Evolutionary conservation across 2,329 filamentous ascomycete genomes (phyloP).

Genomic region (Clarireedia hainanense): DNA sequence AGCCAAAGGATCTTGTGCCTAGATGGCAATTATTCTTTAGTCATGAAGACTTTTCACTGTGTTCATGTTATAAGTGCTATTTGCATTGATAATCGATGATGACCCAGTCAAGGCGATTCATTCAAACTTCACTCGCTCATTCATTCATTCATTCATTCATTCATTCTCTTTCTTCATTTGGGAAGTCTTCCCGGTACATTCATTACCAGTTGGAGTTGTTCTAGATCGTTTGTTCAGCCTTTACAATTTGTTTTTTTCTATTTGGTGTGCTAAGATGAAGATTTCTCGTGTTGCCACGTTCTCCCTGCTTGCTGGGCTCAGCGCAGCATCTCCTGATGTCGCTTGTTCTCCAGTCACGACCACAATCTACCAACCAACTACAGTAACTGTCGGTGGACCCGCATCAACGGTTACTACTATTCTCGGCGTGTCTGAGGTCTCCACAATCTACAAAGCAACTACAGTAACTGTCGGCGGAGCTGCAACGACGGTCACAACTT

Average conservation of each 20-base stretch:
- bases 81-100: not conserved
- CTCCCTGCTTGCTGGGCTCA: not conserved
- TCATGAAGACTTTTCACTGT: not conserved
- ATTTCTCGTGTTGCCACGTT: constrained; percentile 1
- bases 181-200: not conserved
- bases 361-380: constrained; percentile 5
- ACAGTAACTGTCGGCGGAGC: no score
- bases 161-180: not conserved
- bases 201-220: not conserved
- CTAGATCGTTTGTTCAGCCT: not conserved
- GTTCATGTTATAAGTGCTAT: not conserved
- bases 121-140: not conserved
- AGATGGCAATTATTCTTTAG: not conserved
- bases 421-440: no score
- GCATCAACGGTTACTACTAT: not conserved
- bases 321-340: constrained; percentile 1
- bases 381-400: not conserved
- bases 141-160: not conserved
- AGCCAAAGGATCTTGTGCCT: not conserved
- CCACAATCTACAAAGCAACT: no score
- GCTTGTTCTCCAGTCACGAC: constrained; percentile 1
- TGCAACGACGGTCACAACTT: no score
- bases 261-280: not conserved
- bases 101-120: not conserved
- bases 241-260: not conserved